These are phyloP conservation scores for Camelina laxa DNA, from an alignment of 345 rosid species.

Conservation along the genomic window DNA sequence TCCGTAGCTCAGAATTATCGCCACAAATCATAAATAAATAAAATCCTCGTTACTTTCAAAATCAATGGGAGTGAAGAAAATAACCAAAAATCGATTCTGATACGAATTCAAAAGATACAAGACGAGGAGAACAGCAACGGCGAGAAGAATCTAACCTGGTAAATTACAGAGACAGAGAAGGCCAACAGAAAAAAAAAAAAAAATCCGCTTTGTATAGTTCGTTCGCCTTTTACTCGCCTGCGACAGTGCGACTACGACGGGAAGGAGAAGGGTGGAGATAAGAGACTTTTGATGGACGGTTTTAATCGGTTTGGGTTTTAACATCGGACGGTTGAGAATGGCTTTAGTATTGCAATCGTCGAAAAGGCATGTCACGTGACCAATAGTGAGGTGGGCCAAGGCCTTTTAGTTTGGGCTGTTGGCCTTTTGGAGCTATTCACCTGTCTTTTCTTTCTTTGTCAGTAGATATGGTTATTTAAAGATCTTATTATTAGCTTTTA, in stretches of 20 bases:
- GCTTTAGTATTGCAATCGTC: conserved; percentile 13
- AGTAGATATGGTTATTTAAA: neutral
- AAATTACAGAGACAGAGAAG: neutral
- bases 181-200: neutral
- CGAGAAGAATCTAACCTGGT: conserved; percentile 15
- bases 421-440: conserved; percentile 24
- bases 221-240: conserved; percentile 7
- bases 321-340: conserved; percentile 28
- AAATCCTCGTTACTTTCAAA: neutral
- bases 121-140: neutral
- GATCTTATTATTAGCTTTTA: neutral
- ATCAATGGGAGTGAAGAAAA: neutral
- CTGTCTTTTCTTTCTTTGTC: conserved; percentile 17
- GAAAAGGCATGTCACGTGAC: conserved; percentile 39
- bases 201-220: conserved; percentile 17
- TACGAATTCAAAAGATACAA: neutral
- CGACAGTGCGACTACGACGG: conserved; percentile 37
- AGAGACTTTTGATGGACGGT: conserved; percentile 33
- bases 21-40: neutral
- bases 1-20: conserved; percentile 23
- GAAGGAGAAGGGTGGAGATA: conserved; percentile 22
- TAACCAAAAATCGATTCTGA: neutral
- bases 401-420: conserved; percentile 29
- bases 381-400: conserved; percentile 24
- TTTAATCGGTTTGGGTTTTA: conserved; percentile 19